A percentile compares a stretch with the other conserved stretches of the same genome.
Evolutionary conservation across 257 asterid species (phyloP).

Genomic region (Voacanga thouarsii): DNA sequence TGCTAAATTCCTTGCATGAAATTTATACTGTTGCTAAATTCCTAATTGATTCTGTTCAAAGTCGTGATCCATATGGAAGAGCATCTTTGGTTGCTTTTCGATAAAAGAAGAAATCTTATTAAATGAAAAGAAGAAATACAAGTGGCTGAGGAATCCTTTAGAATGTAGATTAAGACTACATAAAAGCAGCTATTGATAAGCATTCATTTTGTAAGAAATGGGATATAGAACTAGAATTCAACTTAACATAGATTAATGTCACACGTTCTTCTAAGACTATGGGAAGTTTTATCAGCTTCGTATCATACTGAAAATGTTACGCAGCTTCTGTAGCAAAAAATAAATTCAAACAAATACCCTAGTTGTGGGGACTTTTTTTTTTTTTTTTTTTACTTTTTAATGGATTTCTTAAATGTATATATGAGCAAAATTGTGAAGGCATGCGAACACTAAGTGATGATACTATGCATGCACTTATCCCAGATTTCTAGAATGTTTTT

Average conservation of each 20-base stretch:
- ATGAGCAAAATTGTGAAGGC: neutral
- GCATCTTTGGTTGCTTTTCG: neutral
- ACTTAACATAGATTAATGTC: neutral
- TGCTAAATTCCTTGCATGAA: neutral
- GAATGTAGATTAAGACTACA: neutral
- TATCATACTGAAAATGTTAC: no score
- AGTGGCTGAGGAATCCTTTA: neutral
- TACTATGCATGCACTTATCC: neutral
- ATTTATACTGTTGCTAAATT: neutral
- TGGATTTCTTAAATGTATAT: no score
- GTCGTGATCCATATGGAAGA: neutral
- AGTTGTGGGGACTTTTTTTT: no score
- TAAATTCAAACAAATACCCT: no score
- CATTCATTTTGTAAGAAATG: neutral
- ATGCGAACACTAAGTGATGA: no score
- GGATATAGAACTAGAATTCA: neutral
- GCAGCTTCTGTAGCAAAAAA: no score
- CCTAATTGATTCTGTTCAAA: neutral
- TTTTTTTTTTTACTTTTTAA: no score
- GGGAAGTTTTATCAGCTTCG: no score
- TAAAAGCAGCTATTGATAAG: neutral
- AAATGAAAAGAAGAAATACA: neutral
- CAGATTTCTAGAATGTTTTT: no score
- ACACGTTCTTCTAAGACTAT: neutral
- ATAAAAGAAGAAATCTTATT: neutral